Percentiles rank a stretch among this genome's conserved stretches.
These are phyloP conservation scores for Epichloe sp. DNA, from an alignment of 2,329 filamentous ascomycete species.

Conservation along the genomic window DNA sequence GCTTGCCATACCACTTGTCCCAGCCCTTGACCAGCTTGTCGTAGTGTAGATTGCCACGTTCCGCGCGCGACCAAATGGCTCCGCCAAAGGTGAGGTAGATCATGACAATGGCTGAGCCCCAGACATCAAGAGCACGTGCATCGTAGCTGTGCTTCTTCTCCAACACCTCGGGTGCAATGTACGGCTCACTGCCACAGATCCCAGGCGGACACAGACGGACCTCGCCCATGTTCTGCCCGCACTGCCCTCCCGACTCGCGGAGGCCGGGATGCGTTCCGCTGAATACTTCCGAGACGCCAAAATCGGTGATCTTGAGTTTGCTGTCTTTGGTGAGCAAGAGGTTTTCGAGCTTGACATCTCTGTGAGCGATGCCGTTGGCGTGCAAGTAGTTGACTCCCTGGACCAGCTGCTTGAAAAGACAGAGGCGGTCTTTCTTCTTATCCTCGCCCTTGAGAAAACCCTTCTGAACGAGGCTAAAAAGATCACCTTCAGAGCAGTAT, in stretches of 20 bases:
- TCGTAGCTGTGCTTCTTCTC: constrained; percentile 53
- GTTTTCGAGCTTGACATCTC: constrained; percentile 86
- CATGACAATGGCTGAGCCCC: constrained; percentile 76
- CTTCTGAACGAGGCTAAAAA: constrained; percentile 62
- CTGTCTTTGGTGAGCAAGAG: constrained; percentile 66
- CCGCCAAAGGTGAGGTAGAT: constrained; percentile 61
- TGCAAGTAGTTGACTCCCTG: constrained; percentile 76
- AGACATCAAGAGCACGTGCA: constrained; percentile 69
- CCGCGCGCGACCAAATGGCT: constrained; percentile 62
- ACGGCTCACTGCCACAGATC: constrained; percentile 74
- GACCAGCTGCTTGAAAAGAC: constrained; percentile 80
- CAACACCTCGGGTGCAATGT: constrained; percentile 77
- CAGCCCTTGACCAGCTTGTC: constrained; percentile 52
- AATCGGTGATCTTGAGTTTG: constrained; percentile 82
- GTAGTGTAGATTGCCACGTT: constrained; percentile 44
- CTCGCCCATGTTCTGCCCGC: constrained; percentile 58
- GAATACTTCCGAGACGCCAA: constrained; percentile 81
- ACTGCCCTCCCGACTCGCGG: constrained; percentile 58
- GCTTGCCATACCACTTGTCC: constrained; percentile 51
- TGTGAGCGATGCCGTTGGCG: constrained; percentile 72
- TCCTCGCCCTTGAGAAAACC: constrained; percentile 53
- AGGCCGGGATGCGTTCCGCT: constrained; percentile 68
- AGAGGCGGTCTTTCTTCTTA: constrained; percentile 56
- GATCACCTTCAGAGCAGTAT: constrained; percentile 70
- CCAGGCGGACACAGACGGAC: constrained; percentile 62